These are phyloP conservation scores for Nicotiana paniculata DNA, from an alignment of 257 asterid genomes.

Conservation along the genomic window DNA sequence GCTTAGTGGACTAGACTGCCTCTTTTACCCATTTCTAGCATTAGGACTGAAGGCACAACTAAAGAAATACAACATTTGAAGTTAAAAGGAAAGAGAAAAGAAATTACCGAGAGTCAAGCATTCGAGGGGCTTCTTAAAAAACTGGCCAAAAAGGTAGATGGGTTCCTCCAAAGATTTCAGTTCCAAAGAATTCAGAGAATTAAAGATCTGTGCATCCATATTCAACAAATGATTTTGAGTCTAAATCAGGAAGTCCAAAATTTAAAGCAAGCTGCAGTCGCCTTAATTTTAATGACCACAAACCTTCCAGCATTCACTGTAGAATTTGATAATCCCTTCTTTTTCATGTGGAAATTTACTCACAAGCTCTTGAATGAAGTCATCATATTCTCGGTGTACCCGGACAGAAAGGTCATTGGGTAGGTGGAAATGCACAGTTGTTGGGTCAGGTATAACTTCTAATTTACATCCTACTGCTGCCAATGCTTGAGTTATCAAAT, in stretches of 20 bases:
- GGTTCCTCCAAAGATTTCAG: conserved; percentile 97
- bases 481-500: conserved; percentile 90
- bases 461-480: conserved; percentile 90
- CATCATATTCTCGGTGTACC: conserved; percentile 70
- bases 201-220: conserved; percentile 58
- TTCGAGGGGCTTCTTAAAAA: conserved; percentile 82
- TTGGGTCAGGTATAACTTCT: conserved; percentile 92
- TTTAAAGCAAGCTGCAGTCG: conserved; percentile 31
- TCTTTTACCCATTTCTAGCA: not conserved
- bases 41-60: not conserved
- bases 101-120: conserved; percentile 88
- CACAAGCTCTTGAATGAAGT: conserved; percentile 69
- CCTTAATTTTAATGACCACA: conserved; percentile 52
- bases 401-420: conserved; percentile 79
- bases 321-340: conserved; percentile 79
- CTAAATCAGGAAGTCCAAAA: conserved; percentile 12
- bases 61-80: not conserved
- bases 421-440: conserved; percentile 90
- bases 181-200: conserved; percentile 89
- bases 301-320: conserved; percentile 96
- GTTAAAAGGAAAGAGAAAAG: not conserved
- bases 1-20: not conserved
- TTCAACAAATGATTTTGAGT: conserved; percentile 26
- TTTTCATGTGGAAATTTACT: conserved; percentile 83
- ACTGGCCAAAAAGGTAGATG: conserved; percentile 82